phyloP scores from a whole-genome alignment of 2,329 filamentous ascomycete species.

The Lomentospora prolificans region DNA sequence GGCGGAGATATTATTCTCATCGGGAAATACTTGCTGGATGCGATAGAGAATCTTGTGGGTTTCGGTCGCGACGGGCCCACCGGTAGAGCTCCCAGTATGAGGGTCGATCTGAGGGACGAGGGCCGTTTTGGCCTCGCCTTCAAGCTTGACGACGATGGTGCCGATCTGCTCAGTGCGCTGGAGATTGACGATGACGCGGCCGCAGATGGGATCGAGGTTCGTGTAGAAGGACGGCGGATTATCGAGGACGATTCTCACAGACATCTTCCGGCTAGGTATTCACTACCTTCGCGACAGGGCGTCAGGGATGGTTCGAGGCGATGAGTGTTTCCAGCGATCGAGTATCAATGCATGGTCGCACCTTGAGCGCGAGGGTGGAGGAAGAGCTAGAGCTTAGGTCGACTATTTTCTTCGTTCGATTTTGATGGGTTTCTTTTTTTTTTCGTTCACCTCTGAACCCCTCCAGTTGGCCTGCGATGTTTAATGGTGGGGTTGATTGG shows the following conservation, averaged over 20 bases:
- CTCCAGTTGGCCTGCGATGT: neutral
- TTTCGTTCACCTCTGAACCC: neutral
- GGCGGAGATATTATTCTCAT: constrained; percentile 30
- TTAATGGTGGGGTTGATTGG: neutral
- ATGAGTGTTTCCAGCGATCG: neutral
- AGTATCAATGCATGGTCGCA: neutral
- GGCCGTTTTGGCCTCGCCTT: constrained; percentile 66
- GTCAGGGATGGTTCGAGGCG: neutral
- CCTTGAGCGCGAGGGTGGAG: neutral
- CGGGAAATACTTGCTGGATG: constrained; percentile 62
- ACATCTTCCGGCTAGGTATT: constrained; percentile 35
- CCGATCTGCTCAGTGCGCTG: constrained; percentile 61
- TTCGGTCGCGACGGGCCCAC: constrained; percentile 35
- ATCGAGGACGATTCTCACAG: constrained; percentile 57
- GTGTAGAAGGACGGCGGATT: constrained; percentile 64
- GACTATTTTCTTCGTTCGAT: neutral
- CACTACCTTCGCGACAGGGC: no score
- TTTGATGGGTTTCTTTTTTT: neutral
- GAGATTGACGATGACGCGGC: constrained; percentile 45
- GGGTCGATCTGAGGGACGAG: constrained; percentile 34
- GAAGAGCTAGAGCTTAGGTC: neutral
- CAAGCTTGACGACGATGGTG: constrained; percentile 71
- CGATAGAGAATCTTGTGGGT: constrained; percentile 69
- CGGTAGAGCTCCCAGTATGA: constrained; percentile 7
- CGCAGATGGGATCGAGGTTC: constrained; percentile 65